phyloP scores from a whole-genome alignment of 2,329 filamentous ascomycete genomes.

The Botrytis cinerea region DNA sequence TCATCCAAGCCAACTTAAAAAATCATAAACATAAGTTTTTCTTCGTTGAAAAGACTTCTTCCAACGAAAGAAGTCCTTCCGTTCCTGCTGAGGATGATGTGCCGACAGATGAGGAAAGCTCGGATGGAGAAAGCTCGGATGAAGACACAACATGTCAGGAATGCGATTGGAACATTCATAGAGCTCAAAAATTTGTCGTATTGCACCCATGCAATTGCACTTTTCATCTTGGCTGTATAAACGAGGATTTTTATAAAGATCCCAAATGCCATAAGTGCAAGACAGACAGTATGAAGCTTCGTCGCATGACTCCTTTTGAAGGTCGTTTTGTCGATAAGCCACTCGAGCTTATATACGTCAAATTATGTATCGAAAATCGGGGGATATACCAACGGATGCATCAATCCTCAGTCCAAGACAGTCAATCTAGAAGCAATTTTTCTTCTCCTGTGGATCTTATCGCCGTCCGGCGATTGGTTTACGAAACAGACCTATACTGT shows the following conservation, averaged over 20 bases:
- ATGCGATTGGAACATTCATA: neutral
- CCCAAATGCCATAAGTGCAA: neutral
- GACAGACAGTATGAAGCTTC: neutral
- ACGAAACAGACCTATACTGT: neutral
- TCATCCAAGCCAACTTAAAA: neutral
- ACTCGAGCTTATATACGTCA: neutral
- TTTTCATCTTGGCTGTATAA: neutral
- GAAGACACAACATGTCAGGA: neutral
- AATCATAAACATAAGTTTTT: neutral
- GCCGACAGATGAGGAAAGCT: neutral
- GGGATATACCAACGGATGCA: neutral
- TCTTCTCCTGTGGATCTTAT: neutral
- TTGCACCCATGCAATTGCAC: neutral
- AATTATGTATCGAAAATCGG: neutral
- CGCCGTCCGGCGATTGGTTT: neutral
- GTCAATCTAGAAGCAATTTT: accelerated
- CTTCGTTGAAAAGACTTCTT: neutral
- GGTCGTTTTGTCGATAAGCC: neutral
- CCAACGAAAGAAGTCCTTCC: neutral
- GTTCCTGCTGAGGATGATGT: too few relatives aligned
- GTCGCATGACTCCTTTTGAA: neutral
- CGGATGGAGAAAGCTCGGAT: neutral
- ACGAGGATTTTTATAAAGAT: neutral
- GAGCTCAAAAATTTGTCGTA: neutral
- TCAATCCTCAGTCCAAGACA: neutral